Conservation (phyloP, 176 grass and related monocot species). For the Chrysopogon serrulatus region DNA sequence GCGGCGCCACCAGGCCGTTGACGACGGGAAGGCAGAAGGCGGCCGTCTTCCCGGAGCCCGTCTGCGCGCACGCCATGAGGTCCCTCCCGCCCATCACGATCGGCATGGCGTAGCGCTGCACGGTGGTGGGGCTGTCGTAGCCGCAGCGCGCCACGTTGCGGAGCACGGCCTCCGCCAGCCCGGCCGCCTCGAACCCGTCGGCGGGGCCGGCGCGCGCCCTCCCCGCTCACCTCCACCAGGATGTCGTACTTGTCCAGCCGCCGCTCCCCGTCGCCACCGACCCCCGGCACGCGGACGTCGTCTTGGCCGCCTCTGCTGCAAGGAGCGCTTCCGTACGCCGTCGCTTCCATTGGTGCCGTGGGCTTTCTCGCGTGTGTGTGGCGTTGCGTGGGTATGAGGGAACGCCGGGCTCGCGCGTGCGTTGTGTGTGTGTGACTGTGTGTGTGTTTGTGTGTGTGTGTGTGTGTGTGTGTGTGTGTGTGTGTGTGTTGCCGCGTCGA, state of each 20-base stretch:
- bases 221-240: conserved; percentile 63
- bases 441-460: too few species aligned
- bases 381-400: too few species aligned
- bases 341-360: too few species aligned
- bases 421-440: too few species aligned
- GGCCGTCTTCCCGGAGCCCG: conserved; percentile 86
- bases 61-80: conserved; percentile 88
- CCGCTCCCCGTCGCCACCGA: not conserved
- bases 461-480: too few species aligned
- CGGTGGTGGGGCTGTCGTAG: conserved; percentile 57
- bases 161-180: conserved; percentile 56
- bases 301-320: too few species aligned
- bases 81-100: conserved; percentile 45
- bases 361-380: too few species aligned
- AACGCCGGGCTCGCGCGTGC: too few species aligned
- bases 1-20: not conserved
- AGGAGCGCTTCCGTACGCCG: too few species aligned
- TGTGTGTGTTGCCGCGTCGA: too few species aligned
- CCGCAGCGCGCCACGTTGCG: conserved; percentile 49
- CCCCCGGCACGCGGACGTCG: too few species aligned
- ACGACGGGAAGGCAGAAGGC: conserved; percentile 83
- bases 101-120: conserved; percentile 86
- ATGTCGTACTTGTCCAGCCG: conserved; percentile 62
- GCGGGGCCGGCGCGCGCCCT: conserved; percentile 44
- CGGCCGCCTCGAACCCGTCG: conserved; percentile 47